A percentile compares a stretch with the other conserved stretches of the same genome.
phyloP scores from a whole-genome alignment of 1,284 basidiomycete genomes.

The Chalciporus sp. region DNA sequence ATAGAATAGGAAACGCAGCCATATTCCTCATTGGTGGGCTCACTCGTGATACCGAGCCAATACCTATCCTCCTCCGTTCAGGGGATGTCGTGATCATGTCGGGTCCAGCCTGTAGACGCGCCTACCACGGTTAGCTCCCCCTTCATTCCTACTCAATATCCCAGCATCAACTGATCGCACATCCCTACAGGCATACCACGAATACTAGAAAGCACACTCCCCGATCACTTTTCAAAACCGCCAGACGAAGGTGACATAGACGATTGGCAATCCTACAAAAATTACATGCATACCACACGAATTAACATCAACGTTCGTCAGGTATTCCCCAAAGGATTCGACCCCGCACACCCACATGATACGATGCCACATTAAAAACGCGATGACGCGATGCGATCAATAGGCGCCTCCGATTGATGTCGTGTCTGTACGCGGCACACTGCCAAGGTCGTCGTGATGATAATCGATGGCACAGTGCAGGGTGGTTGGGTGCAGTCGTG shows the following conservation, averaged over 20 bases:
- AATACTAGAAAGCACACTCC: slow-evolving; percentile 79
- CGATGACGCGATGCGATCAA: neutral
- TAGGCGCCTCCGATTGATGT: neutral
- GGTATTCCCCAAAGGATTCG: slow-evolving; percentile 76
- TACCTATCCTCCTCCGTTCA: slow-evolving; percentile 80
- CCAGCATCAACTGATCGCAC: neutral
- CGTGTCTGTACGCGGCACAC: neutral
- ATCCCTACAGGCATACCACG: slow-evolving; percentile 74
- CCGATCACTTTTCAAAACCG: slow-evolving; percentile 53
- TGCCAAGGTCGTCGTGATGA: slow-evolving; percentile 1
- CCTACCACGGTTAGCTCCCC: slow-evolving; percentile 73
- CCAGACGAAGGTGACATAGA: slow-evolving; percentile 25
- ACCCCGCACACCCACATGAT: slow-evolving; percentile 35
- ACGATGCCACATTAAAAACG: neutral
- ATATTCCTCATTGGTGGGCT: slow-evolving; percentile 87
- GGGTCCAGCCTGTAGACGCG: slow-evolving; percentile 78
- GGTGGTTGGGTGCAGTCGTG: neutral
- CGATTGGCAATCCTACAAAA: slow-evolving; percentile 60
- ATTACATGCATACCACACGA: slow-evolving; percentile 66
- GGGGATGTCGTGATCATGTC: slow-evolving; percentile 94
- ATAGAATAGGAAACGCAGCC: slow-evolving; percentile 83
- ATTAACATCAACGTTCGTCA: slow-evolving; percentile 92
- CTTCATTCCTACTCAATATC: neutral
- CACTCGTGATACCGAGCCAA: slow-evolving; percentile 75
- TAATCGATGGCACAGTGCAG: neutral